phyloP scores from a whole-genome alignment of 495 filamentous ascomycete genomes.

The Cercophora scortea region DNA sequence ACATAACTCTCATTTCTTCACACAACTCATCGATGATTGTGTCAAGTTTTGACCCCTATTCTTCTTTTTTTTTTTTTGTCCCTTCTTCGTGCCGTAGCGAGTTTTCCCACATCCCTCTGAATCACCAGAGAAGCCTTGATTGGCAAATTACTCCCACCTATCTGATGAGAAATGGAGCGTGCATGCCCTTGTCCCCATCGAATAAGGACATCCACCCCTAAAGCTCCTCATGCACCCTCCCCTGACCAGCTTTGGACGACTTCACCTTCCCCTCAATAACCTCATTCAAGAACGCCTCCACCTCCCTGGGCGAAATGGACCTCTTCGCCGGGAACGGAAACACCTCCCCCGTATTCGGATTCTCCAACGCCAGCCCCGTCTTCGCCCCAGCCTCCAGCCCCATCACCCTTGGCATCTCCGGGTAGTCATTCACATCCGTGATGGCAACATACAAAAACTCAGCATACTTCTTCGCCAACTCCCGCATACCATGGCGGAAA shows the following conservation, averaged over 20 bases:
- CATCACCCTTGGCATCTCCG: conserved; percentile 16
- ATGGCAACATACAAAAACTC: conserved; percentile 26
- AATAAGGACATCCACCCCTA: neutral
- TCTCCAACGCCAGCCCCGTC: conserved; percentile 12
- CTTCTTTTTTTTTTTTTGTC: too few species aligned
- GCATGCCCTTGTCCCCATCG: too few species aligned
- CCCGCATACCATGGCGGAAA: conserved; percentile 14
- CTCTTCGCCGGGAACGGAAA: conserved; percentile 7
- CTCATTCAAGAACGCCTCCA: conserved; percentile 13
- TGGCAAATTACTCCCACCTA: too few species aligned
- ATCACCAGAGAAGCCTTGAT: too few species aligned
- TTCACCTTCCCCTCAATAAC: conserved; percentile 13
- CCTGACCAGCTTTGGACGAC: neutral
- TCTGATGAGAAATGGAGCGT: too few species aligned
- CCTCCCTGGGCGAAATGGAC: conserved; percentile 5
- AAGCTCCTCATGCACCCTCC: conserved; percentile 5
- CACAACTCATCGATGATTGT: too few species aligned
- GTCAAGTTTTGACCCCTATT: too few species aligned
- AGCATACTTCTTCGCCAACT: conserved; percentile 25
- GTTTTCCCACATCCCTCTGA: too few species aligned
- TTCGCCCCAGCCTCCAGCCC: conserved; percentile 7
- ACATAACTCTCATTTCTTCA: too few species aligned
- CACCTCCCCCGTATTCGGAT: conserved; percentile 10
- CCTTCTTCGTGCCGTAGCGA: too few species aligned
- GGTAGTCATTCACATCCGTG: conserved; percentile 26